A percentile compares a stretch with the other conserved stretches of the same genome.
Evolutionary conservation across 192 early-diverging fungal genomes (phyloP).

Genomic region (Umbelopsis ramanniana): DNA sequence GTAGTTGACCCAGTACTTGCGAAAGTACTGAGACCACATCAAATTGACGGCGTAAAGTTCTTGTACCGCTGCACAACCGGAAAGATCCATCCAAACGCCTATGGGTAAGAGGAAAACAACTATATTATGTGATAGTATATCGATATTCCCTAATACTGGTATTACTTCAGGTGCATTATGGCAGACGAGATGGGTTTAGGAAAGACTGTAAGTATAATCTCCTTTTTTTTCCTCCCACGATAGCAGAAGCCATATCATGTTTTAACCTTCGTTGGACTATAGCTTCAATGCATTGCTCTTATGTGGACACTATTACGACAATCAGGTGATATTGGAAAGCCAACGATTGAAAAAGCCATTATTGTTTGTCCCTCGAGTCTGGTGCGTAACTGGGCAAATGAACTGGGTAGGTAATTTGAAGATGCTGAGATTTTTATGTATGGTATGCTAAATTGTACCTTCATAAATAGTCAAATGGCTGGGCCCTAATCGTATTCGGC

Average conservation of each 20-base stretch:
- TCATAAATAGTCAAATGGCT: slow-evolving; percentile 82
- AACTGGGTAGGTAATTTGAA: slow-evolving; percentile 57
- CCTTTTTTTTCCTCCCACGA: background rate
- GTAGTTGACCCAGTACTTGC: slow-evolving; percentile 88
- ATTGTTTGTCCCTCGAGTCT: slow-evolving; percentile 95
- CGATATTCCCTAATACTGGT: background rate
- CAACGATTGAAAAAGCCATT: slow-evolving; percentile 95
- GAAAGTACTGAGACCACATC: slow-evolving; percentile 90
- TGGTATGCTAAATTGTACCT: background rate
- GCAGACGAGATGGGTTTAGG: slow-evolving; percentile 98
- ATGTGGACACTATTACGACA: slow-evolving; percentile 98
- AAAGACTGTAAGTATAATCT: slow-evolving; percentile 66
- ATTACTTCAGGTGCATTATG: slow-evolving; percentile 82
- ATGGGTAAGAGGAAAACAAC: slow-evolving; percentile 52
- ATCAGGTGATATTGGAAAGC: slow-evolving; percentile 84
- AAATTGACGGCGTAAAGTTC: slow-evolving; percentile 96
- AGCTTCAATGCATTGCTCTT: slow-evolving; percentile 89
- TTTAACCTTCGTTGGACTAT: background rate
- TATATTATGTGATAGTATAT: background rate
- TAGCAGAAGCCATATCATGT: background rate
- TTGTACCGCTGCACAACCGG: slow-evolving; percentile 95
- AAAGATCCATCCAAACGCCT: slow-evolving; percentile 67
- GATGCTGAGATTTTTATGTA: background rate
- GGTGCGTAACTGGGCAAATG: slow-evolving; percentile 99
- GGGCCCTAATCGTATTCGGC: slow-evolving; percentile 78